Evolutionary conservation across 2,329 filamentous ascomycete species (phyloP).

Genomic region (Dactylonectria estremocensis): DNA sequence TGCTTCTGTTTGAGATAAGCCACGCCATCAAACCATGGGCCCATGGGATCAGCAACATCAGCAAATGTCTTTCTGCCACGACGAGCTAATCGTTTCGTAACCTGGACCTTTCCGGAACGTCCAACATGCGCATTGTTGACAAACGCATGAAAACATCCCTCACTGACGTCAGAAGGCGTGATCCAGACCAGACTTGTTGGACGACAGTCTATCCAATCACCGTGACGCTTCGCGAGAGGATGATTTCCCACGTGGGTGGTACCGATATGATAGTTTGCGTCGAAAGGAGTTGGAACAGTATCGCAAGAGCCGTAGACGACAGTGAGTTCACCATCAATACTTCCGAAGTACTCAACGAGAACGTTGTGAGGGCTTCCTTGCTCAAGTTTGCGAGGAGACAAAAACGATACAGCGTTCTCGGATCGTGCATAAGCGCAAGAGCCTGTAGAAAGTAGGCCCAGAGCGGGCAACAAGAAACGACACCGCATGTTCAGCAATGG

Average conservation of each 20-base stretch:
- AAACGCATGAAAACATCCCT: slow-evolving; percentile 44
- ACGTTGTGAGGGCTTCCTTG: slow-evolving; percentile 42
- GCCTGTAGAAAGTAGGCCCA: too few species aligned
- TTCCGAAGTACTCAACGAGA: slow-evolving; percentile 37
- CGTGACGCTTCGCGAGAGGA: slow-evolving; percentile 41
- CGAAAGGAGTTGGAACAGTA: too few species aligned
- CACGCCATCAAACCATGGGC: slow-evolving; percentile 47
- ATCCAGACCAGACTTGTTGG: slow-evolving; percentile 46
- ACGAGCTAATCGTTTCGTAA: slow-evolving; percentile 26
- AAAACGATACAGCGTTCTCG: too few species aligned
- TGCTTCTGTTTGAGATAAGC: slow-evolving; percentile 46
- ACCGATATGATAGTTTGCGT: slow-evolving; percentile 32
- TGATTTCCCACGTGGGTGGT: slow-evolving; percentile 42
- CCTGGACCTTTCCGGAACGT: slow-evolving; percentile 35
- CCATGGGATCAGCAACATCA: neutral
- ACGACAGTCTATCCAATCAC: slow-evolving; percentile 27
- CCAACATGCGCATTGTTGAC: slow-evolving; percentile 37
- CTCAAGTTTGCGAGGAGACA: too few species aligned
- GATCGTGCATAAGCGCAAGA: too few species aligned
- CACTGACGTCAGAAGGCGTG: slow-evolving; percentile 12
- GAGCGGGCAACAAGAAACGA: too few species aligned
- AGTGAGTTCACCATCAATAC: slow-evolving; percentile 38
- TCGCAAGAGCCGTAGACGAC: slow-evolving; percentile 40
- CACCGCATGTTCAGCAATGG: too few species aligned
- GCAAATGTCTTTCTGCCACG: slow-evolving; percentile 33